Conservation (phyloP, 306 rosid species). For the Cicer pinnatifidum region DNA sequence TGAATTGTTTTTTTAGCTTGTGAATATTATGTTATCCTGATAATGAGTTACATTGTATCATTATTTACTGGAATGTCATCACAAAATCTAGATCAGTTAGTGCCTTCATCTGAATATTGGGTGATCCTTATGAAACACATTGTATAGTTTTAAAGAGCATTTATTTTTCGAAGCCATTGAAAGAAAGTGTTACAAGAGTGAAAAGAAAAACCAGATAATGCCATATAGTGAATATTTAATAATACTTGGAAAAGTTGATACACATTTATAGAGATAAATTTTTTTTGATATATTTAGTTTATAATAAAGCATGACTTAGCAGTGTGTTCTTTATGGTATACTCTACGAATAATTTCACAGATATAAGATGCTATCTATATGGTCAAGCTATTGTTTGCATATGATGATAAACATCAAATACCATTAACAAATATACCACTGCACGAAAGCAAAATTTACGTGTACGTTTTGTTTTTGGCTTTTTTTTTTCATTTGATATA, state of each 20-base stretch:
- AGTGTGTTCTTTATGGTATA: background rate
- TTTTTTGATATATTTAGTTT: background rate
- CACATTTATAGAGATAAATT: background rate
- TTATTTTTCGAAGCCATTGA: too few relatives aligned
- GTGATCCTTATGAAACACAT: conserved; percentile 1
- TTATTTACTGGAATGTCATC: background rate
- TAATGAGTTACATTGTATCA: background rate
- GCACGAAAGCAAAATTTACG: background rate
- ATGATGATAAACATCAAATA: background rate
- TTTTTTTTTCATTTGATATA: too few relatives aligned
- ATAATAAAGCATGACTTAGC: background rate
- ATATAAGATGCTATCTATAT: background rate
- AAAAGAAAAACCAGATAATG: too few relatives aligned
- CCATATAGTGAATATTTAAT: background rate
- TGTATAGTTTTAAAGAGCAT: too few relatives aligned
- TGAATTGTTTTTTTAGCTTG: conserved; percentile 32
- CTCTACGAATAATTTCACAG: background rate
- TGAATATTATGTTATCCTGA: background rate
- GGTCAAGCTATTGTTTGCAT: background rate
- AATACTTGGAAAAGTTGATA: background rate
- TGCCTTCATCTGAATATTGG: background rate
- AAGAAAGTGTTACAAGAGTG: too few relatives aligned
- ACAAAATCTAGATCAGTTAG: too few relatives aligned
- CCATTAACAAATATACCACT: background rate
- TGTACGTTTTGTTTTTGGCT: background rate